Conservation (phyloP, 805 yeast species). For the Cyberlindnera sargentensis region DNA sequence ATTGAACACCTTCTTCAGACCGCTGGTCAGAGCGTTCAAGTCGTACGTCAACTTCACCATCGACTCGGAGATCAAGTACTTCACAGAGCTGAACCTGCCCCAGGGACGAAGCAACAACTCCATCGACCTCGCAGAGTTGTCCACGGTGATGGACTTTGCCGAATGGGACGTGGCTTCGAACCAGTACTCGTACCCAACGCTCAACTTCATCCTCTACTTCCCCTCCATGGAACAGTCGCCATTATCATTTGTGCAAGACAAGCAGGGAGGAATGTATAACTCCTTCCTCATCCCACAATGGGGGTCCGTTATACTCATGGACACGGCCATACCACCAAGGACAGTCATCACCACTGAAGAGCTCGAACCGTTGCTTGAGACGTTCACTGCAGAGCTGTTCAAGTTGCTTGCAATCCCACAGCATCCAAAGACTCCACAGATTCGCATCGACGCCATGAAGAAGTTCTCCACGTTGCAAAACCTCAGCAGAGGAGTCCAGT, state of each 20-base stretch:
- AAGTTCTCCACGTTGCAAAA: constrained; percentile 54
- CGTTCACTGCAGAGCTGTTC: constrained; percentile 69
- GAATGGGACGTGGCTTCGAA: constrained; percentile 67
- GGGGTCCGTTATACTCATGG: constrained; percentile 54
- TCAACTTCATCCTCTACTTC: constrained; percentile 65
- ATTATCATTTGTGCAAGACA: not conserved
- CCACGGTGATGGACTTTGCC: constrained; percentile 76
- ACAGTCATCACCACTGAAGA: constrained; percentile 34
- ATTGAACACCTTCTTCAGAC: constrained; percentile 41
- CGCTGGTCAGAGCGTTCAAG: constrained; percentile 45
- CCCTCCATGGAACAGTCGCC: constrained; percentile 47
- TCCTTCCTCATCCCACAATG: constrained; percentile 77
- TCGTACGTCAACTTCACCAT: constrained; percentile 64
- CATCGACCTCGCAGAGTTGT: constrained; percentile 43
- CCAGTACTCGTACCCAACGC: constrained; percentile 53
- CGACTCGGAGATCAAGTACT: constrained; percentile 74
- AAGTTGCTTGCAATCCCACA: constrained; percentile 64
- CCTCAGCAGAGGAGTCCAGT: constrained; percentile 54
- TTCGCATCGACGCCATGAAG: constrained; percentile 59
- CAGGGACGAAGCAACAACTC: constrained; percentile 6
- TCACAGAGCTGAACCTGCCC: constrained; percentile 29
- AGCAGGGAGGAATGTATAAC: constrained; percentile 14
- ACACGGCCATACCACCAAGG: constrained; percentile 21
- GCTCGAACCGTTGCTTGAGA: constrained; percentile 52
- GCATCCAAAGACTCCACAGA: constrained; percentile 48